These are phyloP conservation scores for Vaccinium corymbosum DNA, from an alignment of 148 eudicot species.

Conservation along the genomic window DNA sequence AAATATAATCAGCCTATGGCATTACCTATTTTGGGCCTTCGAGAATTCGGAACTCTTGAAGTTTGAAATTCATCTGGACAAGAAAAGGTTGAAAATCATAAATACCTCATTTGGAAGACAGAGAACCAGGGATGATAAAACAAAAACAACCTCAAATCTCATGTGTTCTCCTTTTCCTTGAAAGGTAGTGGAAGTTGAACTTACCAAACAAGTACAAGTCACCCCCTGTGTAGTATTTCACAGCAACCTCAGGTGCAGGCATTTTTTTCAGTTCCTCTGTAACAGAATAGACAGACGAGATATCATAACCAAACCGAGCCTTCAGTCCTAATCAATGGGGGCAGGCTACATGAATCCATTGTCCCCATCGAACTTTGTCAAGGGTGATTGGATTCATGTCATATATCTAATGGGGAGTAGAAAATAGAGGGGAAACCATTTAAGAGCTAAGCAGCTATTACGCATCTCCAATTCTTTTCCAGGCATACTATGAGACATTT, in stretches of 20 bases:
- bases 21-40: slow-evolving; percentile 88
- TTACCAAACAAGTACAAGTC: slow-evolving; percentile 96
- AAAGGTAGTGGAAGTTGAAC: slow-evolving; percentile 18
- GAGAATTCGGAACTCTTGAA: slow-evolving; percentile 70
- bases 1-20: neutral
- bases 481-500: neutral
- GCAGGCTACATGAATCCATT: neutral
- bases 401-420: neutral
- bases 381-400: neutral
- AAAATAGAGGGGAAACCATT: neutral
- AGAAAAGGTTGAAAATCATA: neutral
- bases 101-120: neutral
- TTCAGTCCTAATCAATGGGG: neutral
- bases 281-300: slow-evolving; percentile 1
- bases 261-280: slow-evolving; percentile 69
- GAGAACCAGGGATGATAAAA: slow-evolving; percentile 15
- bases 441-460: neutral
- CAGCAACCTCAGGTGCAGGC: slow-evolving; percentile 83
- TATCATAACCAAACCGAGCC: neutral
- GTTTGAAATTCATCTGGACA: slow-evolving; percentile 94
- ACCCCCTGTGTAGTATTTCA: slow-evolving; percentile 80
- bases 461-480: neutral
- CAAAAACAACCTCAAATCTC: neutral
- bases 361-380: neutral
- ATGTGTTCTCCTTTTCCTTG: neutral